A percentile compares a stretch with the other conserved stretches of the same genome.
These are phyloP conservation scores for Dunaliella sp. DNA, from an alignment of 139 green algal species.

Conservation along the genomic window DNA sequence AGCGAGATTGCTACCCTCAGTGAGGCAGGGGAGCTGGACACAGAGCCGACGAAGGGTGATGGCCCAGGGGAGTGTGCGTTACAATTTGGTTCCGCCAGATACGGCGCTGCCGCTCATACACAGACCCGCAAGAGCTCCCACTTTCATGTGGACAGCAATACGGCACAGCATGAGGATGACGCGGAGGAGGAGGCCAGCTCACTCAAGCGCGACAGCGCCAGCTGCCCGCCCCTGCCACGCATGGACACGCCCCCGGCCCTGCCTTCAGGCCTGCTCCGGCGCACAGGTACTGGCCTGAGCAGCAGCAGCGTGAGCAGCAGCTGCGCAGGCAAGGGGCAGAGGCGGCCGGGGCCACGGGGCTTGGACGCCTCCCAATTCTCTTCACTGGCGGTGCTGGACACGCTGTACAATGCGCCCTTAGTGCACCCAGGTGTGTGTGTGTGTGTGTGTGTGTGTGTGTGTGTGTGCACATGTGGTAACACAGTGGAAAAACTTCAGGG, in stretches of 20 bases:
- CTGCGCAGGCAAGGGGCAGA: background rate
- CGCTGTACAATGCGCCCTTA: constrained; percentile 22
- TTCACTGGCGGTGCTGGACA: constrained; percentile 20
- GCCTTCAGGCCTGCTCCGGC: background rate
- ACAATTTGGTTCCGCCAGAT: too few species aligned
- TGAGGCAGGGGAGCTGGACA: too few species aligned
- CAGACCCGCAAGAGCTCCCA: too few species aligned
- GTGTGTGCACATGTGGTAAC: too few species aligned
- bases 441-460: too few species aligned
- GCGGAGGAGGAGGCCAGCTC: background rate
- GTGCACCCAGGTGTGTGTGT: constrained; percentile 23
- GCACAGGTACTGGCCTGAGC: background rate
- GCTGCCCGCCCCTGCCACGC: background rate
- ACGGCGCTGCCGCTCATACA: too few species aligned
- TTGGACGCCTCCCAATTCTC: constrained; percentile 17
- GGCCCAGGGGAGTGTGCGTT: too few species aligned
- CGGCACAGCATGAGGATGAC: background rate
- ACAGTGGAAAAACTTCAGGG: too few species aligned
- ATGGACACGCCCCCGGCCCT: background rate
- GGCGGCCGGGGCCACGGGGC: background rate
- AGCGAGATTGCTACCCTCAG: too few species aligned
- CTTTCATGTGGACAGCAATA: too few species aligned
- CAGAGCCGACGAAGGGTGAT: too few species aligned
- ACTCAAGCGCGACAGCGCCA: background rate
- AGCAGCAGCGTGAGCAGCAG: background rate